A percentile compares a stretch with the other conserved stretches of the same genome.
These are phyloP conservation scores for Rosa persica DNA, from an alignment of 306 rosid species.

Conservation along the genomic window DNA sequence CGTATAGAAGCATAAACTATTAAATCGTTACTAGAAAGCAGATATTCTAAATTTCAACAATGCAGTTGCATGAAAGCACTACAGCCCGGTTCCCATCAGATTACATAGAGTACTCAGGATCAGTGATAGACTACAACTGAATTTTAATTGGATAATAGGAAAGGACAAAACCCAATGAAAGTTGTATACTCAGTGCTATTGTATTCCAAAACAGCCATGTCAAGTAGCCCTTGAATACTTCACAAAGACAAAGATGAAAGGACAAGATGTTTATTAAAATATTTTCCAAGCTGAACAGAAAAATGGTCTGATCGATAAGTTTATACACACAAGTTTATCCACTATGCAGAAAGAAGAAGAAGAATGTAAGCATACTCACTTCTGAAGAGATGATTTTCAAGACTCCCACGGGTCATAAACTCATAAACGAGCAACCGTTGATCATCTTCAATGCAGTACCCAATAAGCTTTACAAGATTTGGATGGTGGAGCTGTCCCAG, in stretches of 20 bases:
- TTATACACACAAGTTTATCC: background rate
- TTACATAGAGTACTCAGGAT: background rate
- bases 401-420: conserved; percentile 97
- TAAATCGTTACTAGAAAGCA: background rate
- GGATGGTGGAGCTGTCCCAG: conserved; percentile 98
- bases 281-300: background rate
- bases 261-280: background rate
- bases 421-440: conserved; percentile 90
- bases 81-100: background rate
- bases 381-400: conserved; percentile 94
- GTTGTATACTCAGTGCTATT: background rate
- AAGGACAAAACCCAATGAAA: background rate
- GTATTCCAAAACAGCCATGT: background rate
- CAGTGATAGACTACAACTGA: background rate
- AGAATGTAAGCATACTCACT: conserved; percentile 50
- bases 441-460: conserved; percentile 91
- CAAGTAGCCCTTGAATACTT: background rate
- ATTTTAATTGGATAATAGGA: background rate
- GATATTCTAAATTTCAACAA: conserved; percentile 11
- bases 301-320: background rate
- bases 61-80: background rate
- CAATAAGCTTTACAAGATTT: conserved; percentile 91
- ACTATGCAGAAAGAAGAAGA: conserved; percentile 6
- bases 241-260: background rate
- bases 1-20: conserved; percentile 10